Evolutionary conservation across 2,329 filamentous ascomycete genomes (phyloP).

Genomic region (Trichoderma breve): DNA sequence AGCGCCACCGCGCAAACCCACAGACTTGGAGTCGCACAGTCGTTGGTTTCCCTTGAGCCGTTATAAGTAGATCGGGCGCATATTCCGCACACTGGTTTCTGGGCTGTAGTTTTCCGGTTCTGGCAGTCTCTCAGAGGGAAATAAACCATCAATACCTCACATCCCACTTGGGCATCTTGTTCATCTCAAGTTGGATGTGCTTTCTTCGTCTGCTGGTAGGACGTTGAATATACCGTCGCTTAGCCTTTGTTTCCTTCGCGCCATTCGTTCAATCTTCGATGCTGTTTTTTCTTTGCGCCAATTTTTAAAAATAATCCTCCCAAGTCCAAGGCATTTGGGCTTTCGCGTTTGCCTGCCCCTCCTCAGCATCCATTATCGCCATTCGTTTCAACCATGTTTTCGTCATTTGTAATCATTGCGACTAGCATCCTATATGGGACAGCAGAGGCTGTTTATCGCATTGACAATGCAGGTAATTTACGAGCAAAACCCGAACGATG

Average conservation of each 20-base stretch:
- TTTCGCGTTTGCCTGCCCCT: not conserved
- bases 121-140: not conserved
- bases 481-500: rapidly evolving
- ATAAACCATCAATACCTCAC: not conserved
- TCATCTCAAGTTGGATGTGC: not conserved
- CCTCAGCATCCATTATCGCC: not conserved
- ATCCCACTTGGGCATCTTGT: not conserved
- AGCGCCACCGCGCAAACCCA: not conserved
- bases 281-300: not conserved
- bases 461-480: not conserved
- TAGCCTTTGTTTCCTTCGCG: not conserved
- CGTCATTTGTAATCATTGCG: not conserved
- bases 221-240: not conserved
- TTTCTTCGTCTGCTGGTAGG: not conserved
- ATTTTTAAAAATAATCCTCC: not conserved
- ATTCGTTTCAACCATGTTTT: not conserved
- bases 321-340: too few species aligned
- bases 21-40: not conserved
- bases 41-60: not conserved
- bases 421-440: not conserved
- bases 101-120: not conserved
- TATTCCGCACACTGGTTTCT: not conserved
- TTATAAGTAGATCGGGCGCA: not conserved
- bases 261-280: not conserved
- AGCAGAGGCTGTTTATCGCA: not conserved